Percentiles rank a stretch among this genome's conserved stretches.
Evolutionary conservation across 1,284 basidiomycete genomes (phyloP).

Genomic region (Gymnopus androsaceus): DNA sequence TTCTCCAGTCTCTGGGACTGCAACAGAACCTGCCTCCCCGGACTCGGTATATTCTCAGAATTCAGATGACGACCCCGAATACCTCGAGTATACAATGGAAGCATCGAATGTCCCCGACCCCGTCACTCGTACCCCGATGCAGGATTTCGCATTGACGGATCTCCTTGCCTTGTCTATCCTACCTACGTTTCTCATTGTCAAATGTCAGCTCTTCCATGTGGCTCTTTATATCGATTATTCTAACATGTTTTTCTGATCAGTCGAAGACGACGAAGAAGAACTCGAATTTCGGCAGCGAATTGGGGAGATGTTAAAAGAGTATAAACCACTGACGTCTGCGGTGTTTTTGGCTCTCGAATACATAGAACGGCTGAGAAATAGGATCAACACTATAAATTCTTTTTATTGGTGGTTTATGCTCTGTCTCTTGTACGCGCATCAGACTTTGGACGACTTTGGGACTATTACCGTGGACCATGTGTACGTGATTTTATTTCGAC

Average conservation of each 20-base stretch:
- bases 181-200: neutral
- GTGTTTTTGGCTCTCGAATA: neutral
- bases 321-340: neutral
- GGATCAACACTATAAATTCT: neutral
- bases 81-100: neutral
- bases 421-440: neutral
- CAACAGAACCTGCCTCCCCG: neutral
- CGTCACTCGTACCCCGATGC: neutral
- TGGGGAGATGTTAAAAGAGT: neutral
- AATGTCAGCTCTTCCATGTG: neutral
- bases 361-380: neutral
- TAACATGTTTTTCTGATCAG: neutral
- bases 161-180: neutral
- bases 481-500: neutral
- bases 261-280: neutral
- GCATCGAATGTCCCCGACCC: neutral
- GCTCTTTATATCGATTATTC: neutral
- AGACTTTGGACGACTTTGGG: neutral
- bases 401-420: constrained; percentile 2
- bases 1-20: neutral
- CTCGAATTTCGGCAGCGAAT: neutral
- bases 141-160: neutral
- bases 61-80: too few relatives aligned
- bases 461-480: neutral
- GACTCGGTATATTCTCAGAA: neutral